Evolutionary conservation across 192 early-diverging fungal genomes (phyloP).

Genomic region (Mortierella hygrophila): DNA sequence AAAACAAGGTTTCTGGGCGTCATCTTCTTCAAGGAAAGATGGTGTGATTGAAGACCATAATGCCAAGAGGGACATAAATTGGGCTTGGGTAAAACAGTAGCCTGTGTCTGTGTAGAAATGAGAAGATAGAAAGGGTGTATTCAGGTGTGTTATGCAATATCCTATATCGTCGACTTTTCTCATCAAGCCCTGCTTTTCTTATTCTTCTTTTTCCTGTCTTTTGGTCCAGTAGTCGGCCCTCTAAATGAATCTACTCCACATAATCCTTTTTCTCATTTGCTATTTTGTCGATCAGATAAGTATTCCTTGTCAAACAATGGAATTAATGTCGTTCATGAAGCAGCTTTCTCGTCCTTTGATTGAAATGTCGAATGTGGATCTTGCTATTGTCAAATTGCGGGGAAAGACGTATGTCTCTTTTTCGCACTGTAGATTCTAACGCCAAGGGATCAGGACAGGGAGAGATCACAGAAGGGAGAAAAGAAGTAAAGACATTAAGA

Average conservation of each 20-base stretch:
- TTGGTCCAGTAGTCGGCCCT: not conserved
- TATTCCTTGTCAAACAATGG: not conserved
- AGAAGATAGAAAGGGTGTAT: no score
- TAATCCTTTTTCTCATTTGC: not conserved
- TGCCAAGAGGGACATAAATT: not conserved
- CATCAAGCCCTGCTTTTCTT: not conserved
- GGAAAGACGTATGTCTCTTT: not conserved
- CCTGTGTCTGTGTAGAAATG: no score
- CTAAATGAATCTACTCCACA: not conserved
- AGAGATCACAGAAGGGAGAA: not conserved
- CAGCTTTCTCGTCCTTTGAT: not conserved
- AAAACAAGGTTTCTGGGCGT: not conserved
- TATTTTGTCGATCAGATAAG: not conserved
- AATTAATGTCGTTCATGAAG: not conserved
- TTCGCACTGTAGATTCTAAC: not conserved
- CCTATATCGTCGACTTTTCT: not conserved
- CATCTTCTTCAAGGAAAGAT: not conserved
- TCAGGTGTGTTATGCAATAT: no score
- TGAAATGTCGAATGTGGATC: not conserved
- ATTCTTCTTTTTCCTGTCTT: not conserved
- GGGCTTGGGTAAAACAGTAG: not conserved
- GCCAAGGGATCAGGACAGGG: not conserved
- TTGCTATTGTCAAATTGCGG: not conserved
- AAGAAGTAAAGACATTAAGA: not conserved
- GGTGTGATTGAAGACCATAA: not conserved